phyloP scores from a whole-genome alignment of 2,329 filamentous ascomycete genomes.

The Zymoseptoria tritici region DNA sequence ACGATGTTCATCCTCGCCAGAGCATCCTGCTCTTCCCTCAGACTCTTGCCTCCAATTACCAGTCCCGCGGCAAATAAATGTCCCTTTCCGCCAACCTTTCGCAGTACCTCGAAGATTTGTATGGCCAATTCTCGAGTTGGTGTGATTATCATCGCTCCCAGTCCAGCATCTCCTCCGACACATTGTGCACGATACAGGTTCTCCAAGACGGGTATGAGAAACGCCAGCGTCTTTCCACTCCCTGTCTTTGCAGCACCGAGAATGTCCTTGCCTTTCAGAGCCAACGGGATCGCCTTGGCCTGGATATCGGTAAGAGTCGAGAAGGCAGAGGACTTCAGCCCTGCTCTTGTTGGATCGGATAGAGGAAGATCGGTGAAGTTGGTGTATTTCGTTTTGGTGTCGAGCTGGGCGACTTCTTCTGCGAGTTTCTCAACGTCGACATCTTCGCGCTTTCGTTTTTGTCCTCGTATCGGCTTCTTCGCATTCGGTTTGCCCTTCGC shows the following conservation, averaged over 20 bases:
- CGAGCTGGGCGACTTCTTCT: constrained; percentile 40
- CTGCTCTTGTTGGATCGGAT: constrained; percentile 68
- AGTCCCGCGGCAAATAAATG: constrained; percentile 88
- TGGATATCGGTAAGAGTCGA: constrained; percentile 88
- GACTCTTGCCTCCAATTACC: constrained; percentile 85
- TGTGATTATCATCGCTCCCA: constrained; percentile 87
- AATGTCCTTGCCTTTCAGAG: constrained; percentile 78
- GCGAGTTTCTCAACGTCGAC: constrained; percentile 22
- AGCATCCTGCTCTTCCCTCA: constrained; percentile 80
- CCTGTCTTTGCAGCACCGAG: constrained; percentile 93
- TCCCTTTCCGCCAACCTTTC: constrained; percentile 74
- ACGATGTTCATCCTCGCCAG: constrained; percentile 92
- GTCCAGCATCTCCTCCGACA: constrained; percentile 75
- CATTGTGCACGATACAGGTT: constrained; percentile 84
- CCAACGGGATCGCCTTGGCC: constrained; percentile 76
- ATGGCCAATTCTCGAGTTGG: constrained; percentile 92
- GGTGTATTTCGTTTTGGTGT: constrained; percentile 54
- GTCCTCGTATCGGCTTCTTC: constrained; percentile 44
- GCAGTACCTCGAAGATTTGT: constrained; percentile 90
- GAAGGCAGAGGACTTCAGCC: constrained; percentile 81
- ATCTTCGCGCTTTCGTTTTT: constrained; percentile 21
- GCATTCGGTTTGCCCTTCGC: constrained; percentile 45
- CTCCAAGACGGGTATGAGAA: constrained; percentile 84
- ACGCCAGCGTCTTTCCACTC: constrained; percentile 90
- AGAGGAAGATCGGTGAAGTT: constrained; percentile 80